Evolutionary conservation across 2,329 filamentous ascomycete genomes (phyloP).

Genomic region (Stachybotrys chartarum): DNA sequence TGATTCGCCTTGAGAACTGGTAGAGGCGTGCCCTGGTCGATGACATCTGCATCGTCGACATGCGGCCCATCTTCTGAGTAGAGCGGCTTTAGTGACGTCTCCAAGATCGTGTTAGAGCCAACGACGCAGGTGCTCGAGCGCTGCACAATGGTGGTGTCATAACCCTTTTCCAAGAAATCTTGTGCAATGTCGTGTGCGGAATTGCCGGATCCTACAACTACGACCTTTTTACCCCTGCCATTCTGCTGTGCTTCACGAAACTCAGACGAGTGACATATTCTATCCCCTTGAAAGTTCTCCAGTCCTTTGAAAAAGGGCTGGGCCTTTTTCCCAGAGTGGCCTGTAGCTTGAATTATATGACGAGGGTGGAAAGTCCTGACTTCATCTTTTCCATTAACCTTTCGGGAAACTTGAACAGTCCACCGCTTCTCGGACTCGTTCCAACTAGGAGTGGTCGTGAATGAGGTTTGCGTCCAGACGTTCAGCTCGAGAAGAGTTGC

Average conservation of each 20-base stretch:
- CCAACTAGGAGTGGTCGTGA: constrained; percentile 38
- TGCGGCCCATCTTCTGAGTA: constrained; percentile 48
- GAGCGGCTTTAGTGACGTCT: constrained; percentile 44
- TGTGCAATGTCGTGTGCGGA: constrained; percentile 64
- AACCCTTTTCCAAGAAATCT: constrained; percentile 59
- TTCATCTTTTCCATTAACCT: constrained; percentile 38
- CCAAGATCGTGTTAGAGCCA: constrained; percentile 43
- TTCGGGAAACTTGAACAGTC: constrained; percentile 47
- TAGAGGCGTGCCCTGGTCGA: constrained; percentile 48
- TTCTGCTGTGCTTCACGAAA: constrained; percentile 44
- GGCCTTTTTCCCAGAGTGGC: constrained; percentile 60
- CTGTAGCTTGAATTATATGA: constrained; percentile 61
- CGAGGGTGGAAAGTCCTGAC: constrained; percentile 50
- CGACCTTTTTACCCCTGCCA: constrained; percentile 47
- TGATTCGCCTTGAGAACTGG: constrained; percentile 55
- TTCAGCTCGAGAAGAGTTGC: constrained; percentile 60
- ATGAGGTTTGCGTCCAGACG: constrained; percentile 51
- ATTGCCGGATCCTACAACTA: constrained; percentile 63
- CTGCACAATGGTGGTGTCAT: constrained; percentile 63
- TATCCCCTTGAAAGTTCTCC: constrained; percentile 48
- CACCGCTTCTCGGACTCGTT: constrained; percentile 42
- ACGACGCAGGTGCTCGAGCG: constrained; percentile 59
- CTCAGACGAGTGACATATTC: constrained; percentile 56
- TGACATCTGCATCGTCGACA: constrained; percentile 59
- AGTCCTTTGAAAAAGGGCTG: constrained; percentile 51